Conservation (phyloP, 441 rosid genomes). For the Gossypium trilobum region DNA sequence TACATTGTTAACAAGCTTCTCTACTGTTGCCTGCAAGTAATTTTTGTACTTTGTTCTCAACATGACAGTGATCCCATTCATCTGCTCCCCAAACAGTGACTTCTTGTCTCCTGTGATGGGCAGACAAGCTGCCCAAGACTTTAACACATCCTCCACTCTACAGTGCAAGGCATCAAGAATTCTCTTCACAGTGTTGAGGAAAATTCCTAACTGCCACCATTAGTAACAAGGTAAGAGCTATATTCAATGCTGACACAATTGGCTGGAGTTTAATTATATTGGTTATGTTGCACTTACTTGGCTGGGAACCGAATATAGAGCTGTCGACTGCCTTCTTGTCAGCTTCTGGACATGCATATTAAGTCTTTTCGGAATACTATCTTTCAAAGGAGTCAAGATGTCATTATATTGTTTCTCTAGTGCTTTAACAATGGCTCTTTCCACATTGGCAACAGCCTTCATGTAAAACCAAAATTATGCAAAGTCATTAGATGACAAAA, state of each 20-base stretch:
- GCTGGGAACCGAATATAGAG: slow-evolving; percentile 63
- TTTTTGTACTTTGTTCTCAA: slow-evolving; percentile 87
- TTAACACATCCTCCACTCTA: slow-evolving; percentile 70
- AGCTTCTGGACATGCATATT: slow-evolving; percentile 94
- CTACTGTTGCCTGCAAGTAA: slow-evolving; percentile 79
- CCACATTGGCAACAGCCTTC: slow-evolving; percentile 71
- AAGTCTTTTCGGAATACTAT: slow-evolving; percentile 74
- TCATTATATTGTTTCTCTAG: slow-evolving; percentile 85
- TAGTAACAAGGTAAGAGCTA: slow-evolving; percentile 9
- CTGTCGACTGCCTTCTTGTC: slow-evolving; percentile 71
- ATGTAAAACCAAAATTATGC: neutral
- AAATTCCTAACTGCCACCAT: slow-evolving; percentile 64
- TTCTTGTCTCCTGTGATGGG: slow-evolving; percentile 66
- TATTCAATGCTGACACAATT: neutral
- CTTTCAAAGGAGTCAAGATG: slow-evolving; percentile 73
- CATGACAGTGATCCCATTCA: slow-evolving; percentile 79
- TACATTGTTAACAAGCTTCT: slow-evolving; percentile 80
- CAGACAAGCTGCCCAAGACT: slow-evolving; percentile 82
- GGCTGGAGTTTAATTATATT: neutral
- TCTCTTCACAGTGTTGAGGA: slow-evolving; percentile 82
- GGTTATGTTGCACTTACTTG: slow-evolving; percentile 44
- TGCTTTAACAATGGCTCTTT: slow-evolving; percentile 76
- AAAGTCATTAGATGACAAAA: neutral
- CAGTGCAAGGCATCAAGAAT: slow-evolving; percentile 77
- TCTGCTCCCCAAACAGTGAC: slow-evolving; percentile 73